Evolutionary conservation across 495 filamentous ascomycete genomes (phyloP), one percentile per base, ranked within the genome.

Genomic region (Hypoxylon lienhwacheense): DNA sequence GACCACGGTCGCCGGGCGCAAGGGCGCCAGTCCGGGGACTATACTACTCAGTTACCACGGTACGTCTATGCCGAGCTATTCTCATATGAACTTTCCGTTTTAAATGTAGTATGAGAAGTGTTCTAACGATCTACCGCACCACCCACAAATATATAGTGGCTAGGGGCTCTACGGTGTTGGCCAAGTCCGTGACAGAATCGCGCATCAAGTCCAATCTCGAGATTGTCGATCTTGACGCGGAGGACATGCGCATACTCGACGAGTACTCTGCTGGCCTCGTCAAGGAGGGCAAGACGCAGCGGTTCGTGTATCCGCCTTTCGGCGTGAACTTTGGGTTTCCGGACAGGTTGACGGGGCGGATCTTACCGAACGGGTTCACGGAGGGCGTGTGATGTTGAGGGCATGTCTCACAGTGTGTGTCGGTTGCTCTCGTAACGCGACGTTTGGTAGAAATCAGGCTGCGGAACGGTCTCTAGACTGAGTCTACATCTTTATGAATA

Each of bases 271-370:
- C 77, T 24, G 67, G 73, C 29, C 73, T 91, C 50, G 73, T 76
- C 15, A 81, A 79, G 52, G 79, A 71, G 46, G 81, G 83, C 50
- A 82, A 82, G 56, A 64, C 86, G 51, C 77, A 79, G 68, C 79
- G 88, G 62, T 91, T 82, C 54, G 86, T 93, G 12, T 90, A 85
- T 64, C 88, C 88, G 51, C 79, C 85, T 2, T 93, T 91, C 67
- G 87, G 87, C 2, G 73, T 88, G 14, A 77, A 88, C 63, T 84
- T 88, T 61, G 87, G 87, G 2, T 91, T 90, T 73, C 86, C 86
- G 16, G 87, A 91, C 63, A 88, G 87, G 79, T 67, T 63, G 2
- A 70, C 56, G 42, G 57, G 54, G 8, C 53, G 46, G 39, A 64
- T 46, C 26, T 7, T 65, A 36, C 57, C 65, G 61, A 67, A 67